Conservation (phyloP, 2,329 filamentous ascomycete species). For the Pseudogymnoascus sp. region DNA sequence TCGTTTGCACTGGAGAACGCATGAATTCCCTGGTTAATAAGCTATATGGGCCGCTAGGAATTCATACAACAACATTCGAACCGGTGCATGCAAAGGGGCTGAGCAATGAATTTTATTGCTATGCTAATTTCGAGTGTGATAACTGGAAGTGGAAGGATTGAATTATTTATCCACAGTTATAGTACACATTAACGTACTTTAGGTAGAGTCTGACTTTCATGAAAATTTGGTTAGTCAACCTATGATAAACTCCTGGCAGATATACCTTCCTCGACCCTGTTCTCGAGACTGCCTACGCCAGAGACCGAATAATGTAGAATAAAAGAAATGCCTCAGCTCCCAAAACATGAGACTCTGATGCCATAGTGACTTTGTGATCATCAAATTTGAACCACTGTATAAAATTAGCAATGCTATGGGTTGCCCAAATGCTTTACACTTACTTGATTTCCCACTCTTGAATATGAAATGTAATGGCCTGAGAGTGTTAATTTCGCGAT, state of each 20-base stretch:
- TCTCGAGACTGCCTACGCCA: slow-evolving; percentile 35
- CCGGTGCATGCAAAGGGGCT: slow-evolving; percentile 64
- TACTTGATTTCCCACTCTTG: slow-evolving; percentile 67
- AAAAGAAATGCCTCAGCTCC: slow-evolving; percentile 81
- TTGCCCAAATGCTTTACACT: slow-evolving; percentile 19
- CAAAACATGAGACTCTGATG: slow-evolving; percentile 76
- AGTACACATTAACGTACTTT: background rate
- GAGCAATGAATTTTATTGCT: slow-evolving; percentile 76
- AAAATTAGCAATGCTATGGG: slow-evolving; percentile 11
- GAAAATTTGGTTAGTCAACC: background rate
- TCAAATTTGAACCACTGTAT: slow-evolving; percentile 89
- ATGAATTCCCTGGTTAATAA: slow-evolving; percentile 59
- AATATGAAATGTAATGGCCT: slow-evolving; percentile 86
- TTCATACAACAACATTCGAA: slow-evolving; percentile 60
- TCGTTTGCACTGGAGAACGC: slow-evolving; percentile 71
- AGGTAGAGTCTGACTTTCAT: background rate
- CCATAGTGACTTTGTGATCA: slow-evolving; percentile 83
- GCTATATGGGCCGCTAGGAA: slow-evolving; percentile 58
- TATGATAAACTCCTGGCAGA: slow-evolving; percentile 1
- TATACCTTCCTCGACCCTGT: background rate
- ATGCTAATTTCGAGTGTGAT: slow-evolving; percentile 66
- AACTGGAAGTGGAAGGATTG: slow-evolving; percentile 38
- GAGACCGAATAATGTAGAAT: slow-evolving; percentile 70
- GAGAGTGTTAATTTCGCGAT: slow-evolving; percentile 14
- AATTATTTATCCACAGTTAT: background rate